phyloP scores from a whole-genome alignment of 2,329 filamentous ascomycete species.

The Fusarium sp. region DNA sequence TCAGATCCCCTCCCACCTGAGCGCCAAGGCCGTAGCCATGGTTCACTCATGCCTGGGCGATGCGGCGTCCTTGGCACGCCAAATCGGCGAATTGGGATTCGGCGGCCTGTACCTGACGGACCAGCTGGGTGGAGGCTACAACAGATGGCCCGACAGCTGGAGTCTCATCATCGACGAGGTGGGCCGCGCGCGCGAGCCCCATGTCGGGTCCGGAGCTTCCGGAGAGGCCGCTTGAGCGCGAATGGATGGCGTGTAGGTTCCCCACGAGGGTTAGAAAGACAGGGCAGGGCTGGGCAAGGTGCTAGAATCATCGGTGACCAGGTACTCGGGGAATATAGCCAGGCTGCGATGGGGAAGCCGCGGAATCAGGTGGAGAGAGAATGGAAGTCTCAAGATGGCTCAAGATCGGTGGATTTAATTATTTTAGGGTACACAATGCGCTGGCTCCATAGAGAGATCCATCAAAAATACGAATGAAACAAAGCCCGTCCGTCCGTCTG shows the following conservation, averaged over 20 bases:
- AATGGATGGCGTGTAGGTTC: neutral
- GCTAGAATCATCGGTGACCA: neutral
- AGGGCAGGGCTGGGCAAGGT: neutral
- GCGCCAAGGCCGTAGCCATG: slow-evolving; percentile 21
- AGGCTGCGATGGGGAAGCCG: neutral
- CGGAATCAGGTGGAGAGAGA: neutral
- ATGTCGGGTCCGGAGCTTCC: neutral
- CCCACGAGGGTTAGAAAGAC: neutral
- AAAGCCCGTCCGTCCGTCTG: neutral
- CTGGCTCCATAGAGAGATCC: neutral
- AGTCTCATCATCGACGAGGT: neutral
- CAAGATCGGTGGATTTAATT: neutral
- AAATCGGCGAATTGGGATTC: slow-evolving; percentile 10
- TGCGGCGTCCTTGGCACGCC: slow-evolving; percentile 7
- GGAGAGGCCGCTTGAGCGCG: neutral
- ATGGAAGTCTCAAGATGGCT: neutral
- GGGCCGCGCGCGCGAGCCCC: neutral
- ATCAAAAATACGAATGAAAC: neutral
- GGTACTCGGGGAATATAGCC: neutral
- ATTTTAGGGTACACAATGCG: neutral
- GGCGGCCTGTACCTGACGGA: slow-evolving; percentile 32
- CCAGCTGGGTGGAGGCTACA: slow-evolving; percentile 27
- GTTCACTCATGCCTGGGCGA: slow-evolving; percentile 21
- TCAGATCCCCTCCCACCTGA: neutral
- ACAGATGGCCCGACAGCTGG: slow-evolving; percentile 19